These are phyloP conservation scores for Penicillium ucsense DNA, from an alignment of 495 filamentous ascomycete species.

Conservation along the genomic window DNA sequence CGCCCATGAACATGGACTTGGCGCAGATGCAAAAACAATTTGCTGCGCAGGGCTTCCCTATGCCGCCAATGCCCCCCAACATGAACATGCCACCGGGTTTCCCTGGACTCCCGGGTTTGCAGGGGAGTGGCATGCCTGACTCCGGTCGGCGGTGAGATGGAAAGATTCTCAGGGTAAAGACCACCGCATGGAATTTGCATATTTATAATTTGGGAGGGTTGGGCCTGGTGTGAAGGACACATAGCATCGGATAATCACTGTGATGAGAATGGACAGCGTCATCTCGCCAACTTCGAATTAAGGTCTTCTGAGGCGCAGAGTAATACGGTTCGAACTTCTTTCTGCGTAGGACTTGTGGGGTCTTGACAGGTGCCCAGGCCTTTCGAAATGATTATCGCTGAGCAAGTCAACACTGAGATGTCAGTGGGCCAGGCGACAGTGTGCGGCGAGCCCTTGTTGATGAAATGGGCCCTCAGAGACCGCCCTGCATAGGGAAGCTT, in stretches of 20 bases:
- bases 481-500: constrained; percentile 93
- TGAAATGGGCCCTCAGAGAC: constrained; percentile 46
- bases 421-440: no score
- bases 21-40: constrained; percentile 53
- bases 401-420: no score
- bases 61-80: constrained; percentile 29
- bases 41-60: constrained; percentile 26
- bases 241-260: constrained; percentile 11
- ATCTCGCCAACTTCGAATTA: constrained; percentile 14
- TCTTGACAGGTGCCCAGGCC: no score
- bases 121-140: constrained; percentile 23
- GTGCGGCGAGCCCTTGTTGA: no score
- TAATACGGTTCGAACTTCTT: constrained; percentile 4
- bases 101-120: constrained; percentile 39
- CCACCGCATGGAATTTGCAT: not conserved
- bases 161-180: not conserved
- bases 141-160: constrained; percentile 23
- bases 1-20: constrained; percentile 54
- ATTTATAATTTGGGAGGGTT: constrained; percentile 10
- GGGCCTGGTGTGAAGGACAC: constrained; percentile 17
- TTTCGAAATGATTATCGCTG: no score
- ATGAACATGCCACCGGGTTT: constrained; percentile 28
- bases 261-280: constrained; percentile 12
- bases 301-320: constrained; percentile 14
- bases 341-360: not conserved